Evolutionary conservation across 257 asterid species (phyloP), one percentile per base, ranked within the genome.

Genomic region (Cordia subcordata): DNA sequence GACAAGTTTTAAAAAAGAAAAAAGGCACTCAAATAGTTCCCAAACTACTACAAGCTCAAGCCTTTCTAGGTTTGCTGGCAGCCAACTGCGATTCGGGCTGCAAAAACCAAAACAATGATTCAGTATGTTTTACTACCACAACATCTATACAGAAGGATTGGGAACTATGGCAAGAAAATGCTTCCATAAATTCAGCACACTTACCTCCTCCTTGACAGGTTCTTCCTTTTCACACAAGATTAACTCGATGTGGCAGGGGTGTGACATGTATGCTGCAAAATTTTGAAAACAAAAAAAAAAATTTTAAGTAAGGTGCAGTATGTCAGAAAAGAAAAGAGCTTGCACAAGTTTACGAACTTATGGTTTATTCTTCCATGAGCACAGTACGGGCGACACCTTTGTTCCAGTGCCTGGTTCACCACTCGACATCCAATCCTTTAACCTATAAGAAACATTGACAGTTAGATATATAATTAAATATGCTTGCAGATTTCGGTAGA

Each of bases 381-480:
- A 68, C 95, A 87, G 73, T 86, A 86, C 15, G 95, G 84, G 12
- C 96, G 86, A 19, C 95, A 89, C 53, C 96, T 80, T 73, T 89
- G 96, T 67, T 89, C 86, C 61, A 77, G 88, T 4, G 96, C 96
- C 57, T 88, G 94, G 74, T 89, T 89, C 47, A 89, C 97, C 69
- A 84, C 95, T 89, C 97, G 67, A 86, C 97, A 60, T 89, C 97
- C 82, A 89, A 78, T 22, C 95, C 95, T 77, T 89, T 89, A 45
- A 89, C 95, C 96, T 89, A 74, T 52, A 68, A 47, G 11, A 53
- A 10, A 17, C 19, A 32, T 16, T 37, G n/a, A n/a, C n/a, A n/a
- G n/a, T n/a, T n/a, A n/a, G n/a, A n/a, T n/a, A n/a, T n/a, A n/a
- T n/a, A n/a, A n/a, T n/a, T n/a, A n/a, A n/a, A n/a, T n/a, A n/a